These are phyloP conservation scores for Podila epigama DNA, from an alignment of 192 early-diverging fungal genomes.

Conservation along the genomic window DNA sequence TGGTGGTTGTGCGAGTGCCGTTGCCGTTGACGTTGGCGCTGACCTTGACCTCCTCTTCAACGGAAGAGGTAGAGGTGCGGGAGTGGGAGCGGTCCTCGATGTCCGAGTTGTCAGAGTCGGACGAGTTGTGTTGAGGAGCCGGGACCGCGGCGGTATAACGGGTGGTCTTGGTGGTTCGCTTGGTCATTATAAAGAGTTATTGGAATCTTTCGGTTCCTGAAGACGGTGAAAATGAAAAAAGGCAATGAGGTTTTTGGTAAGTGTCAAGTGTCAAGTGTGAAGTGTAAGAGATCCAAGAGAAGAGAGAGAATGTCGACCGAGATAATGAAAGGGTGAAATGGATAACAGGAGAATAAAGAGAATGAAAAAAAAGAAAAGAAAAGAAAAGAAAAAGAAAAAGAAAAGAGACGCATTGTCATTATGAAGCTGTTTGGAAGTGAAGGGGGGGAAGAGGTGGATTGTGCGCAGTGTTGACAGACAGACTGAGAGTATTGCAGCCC, in stretches of 20 bases:
- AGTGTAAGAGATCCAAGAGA: too few species aligned
- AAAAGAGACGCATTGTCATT: too few species aligned
- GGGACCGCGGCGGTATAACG: conserved; percentile 6
- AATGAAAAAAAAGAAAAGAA: not conserved
- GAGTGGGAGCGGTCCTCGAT: conserved; percentile 51
- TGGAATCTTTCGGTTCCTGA: too few species aligned
- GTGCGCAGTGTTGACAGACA: too few species aligned
- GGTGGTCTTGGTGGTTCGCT: conserved; percentile 6
- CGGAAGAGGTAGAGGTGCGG: conserved; percentile 60
- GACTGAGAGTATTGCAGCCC: too few species aligned
- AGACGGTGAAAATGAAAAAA: too few species aligned
- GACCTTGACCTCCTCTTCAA: conserved; percentile 55
- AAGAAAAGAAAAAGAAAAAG: not conserved
- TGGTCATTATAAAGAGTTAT: conserved; percentile 39
- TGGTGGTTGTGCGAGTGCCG: not conserved
- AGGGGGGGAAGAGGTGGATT: too few species aligned
- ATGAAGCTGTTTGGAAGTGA: too few species aligned
- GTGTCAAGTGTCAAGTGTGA: too few species aligned
- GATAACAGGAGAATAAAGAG: conserved; percentile 1
- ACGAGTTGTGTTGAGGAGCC: conserved; percentile 30
- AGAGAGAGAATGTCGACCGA: too few species aligned
- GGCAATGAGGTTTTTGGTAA: too few species aligned
- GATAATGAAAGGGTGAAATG: too few species aligned
- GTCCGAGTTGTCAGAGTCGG: conserved; percentile 37
- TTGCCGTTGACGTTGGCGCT: conserved; percentile 35